Base-by-base conservation (phyloP, 2,329 filamentous ascomycete genomes). In the Bipolaris cookei region DNA sequence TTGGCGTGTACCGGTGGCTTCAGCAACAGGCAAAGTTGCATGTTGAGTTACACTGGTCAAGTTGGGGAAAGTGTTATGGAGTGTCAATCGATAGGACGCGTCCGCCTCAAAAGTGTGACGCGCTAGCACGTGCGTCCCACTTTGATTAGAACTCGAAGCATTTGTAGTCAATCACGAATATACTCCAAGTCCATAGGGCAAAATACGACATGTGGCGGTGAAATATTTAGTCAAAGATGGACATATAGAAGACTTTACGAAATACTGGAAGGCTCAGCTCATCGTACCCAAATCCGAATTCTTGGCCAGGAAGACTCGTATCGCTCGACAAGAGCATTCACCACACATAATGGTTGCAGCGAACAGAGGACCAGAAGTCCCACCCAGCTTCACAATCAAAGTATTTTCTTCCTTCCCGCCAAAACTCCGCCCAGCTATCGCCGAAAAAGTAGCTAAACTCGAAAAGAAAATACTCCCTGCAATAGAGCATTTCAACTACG, bases 381-480 rank as follows among this genome's bases (percentile, higher is more conserved):
- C 63, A 23, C 35, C 59, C 14, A 62, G 62, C 2, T 47, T 66
- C 10, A 11, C 44, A 7, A 37, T 70, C 13, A 59, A 57, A 39
- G 61, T 67, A 2, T 55, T 68, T 25, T 46, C 58, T 2, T 59
- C 63, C 4, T 62, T 64, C 21, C 43, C 64, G 7, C 52, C 66
- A 2, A 72, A 69, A 34, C 54, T 66, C 3, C 69, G 69, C 16
- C 55, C 51, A n/a, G 21, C 28, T 1, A 48, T 70, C 11, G 58
- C 66, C 25, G 52, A 59, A 13, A 67, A 64, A 41, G 61, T 73
- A 30, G 56, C 63, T n/a, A 72, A 67, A 43, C 63, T 81, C 37
- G 82, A 84, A 59, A 81, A 78, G 66, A 83, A 81, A 63, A 77
- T 76, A 41, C 84, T 84, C 59, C 79, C 83, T 1, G 69, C 80